phyloP scores from a whole-genome alignment of 371 early-diverging fungal species.

The Mucor irregularis region DNA sequence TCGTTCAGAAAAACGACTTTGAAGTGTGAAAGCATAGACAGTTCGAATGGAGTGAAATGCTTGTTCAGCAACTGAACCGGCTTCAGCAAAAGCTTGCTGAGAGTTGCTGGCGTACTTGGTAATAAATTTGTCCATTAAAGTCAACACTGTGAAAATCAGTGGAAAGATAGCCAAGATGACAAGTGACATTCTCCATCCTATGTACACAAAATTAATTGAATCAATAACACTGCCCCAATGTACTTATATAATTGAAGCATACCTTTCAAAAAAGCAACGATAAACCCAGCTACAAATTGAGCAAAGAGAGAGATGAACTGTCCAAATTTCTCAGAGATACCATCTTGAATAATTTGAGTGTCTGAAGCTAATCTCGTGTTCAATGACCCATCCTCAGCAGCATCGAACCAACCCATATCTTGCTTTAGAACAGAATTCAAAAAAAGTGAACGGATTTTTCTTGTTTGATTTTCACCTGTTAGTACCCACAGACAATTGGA shows the following conservation, averaged over 20 bases:
- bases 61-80: constrained; percentile 55
- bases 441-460: constrained; percentile 49
- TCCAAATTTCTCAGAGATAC: constrained; percentile 83
- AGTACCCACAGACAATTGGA: constrained; percentile 39
- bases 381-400: constrained; percentile 58
- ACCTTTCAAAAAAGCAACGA: constrained; percentile 63
- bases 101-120: constrained; percentile 39
- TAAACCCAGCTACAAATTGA: constrained; percentile 16
- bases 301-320: constrained; percentile 63
- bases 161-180: constrained; percentile 73
- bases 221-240: constrained; percentile 16
- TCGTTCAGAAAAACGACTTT: constrained; percentile 61
- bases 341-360: constrained; percentile 77
- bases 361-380: constrained; percentile 74
- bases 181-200: constrained; percentile 68
- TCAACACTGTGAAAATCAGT: constrained; percentile 51
- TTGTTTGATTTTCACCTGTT: constrained; percentile 33
- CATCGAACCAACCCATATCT: constrained; percentile 88
- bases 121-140: constrained; percentile 64
- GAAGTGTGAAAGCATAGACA: constrained; percentile 80
- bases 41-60: constrained; percentile 85
- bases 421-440: constrained; percentile 77
- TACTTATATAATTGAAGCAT: too few relatives aligned
- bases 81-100: constrained; percentile 39
- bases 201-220: constrained; percentile 37